These are phyloP conservation scores for Lepidium africanum DNA, from an alignment of 345 rosid genomes.

Conservation along the genomic window DNA sequence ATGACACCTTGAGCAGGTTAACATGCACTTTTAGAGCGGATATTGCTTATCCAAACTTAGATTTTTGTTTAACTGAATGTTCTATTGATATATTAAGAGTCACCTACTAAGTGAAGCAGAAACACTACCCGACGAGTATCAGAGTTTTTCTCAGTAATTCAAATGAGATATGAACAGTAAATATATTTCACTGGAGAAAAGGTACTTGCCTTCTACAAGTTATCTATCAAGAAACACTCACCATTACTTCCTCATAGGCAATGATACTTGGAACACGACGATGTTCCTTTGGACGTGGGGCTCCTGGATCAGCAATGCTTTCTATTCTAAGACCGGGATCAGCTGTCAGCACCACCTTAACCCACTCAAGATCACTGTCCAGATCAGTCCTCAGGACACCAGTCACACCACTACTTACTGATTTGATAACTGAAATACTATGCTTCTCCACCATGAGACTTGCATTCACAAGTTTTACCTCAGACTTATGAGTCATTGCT, in stretches of 20 bases:
- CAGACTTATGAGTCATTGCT: conserved; percentile 86
- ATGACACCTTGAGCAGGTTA: background rate
- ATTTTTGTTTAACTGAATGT: background rate
- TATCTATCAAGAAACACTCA: conserved; percentile 24
- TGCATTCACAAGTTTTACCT: conserved; percentile 60
- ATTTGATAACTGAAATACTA: background rate
- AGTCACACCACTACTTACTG: background rate
- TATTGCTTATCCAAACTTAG: background rate
- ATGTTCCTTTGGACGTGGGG: conserved; percentile 70
- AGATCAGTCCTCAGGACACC: conserved; percentile 15
- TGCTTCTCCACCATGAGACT: conserved; percentile 54
- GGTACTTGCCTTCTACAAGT: background rate
- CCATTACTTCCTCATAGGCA: conserved; percentile 96
- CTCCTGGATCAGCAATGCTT: conserved; percentile 51
- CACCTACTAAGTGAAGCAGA: too few species aligned
- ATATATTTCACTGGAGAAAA: background rate
- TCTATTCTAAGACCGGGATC: conserved; percentile 73
- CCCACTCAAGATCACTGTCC: conserved; percentile 73
- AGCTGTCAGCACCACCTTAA: conserved; percentile 77
- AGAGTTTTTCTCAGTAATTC: background rate
- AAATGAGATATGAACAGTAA: background rate
- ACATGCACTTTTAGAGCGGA: background rate
- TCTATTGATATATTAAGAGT: background rate
- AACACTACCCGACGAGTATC: background rate
- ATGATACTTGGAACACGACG: conserved; percentile 98